These are phyloP conservation scores for Pleurotus sapidus DNA, from an alignment of 768 basidiomycete genomes.

Conservation along the genomic window DNA sequence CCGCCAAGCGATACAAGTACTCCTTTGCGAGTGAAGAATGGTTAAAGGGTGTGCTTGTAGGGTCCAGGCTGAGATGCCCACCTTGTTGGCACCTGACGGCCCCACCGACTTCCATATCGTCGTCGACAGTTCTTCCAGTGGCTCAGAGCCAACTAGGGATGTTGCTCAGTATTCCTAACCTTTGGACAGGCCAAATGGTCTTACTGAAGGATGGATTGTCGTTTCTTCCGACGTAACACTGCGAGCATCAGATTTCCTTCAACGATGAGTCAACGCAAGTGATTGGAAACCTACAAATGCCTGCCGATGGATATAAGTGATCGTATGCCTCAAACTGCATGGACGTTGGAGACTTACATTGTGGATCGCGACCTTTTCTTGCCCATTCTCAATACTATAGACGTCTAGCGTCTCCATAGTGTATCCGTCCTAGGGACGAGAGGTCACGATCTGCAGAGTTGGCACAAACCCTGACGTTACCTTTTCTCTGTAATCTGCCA, in stretches of 20 bases:
- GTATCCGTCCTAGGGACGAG: slow-evolving; percentile 73
- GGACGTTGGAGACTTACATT: slow-evolving; percentile 34
- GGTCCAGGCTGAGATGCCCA: slow-evolving; percentile 19
- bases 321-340: neutral
- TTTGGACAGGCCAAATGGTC: slow-evolving; percentile 14
- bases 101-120: slow-evolving; percentile 75
- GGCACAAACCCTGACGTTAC: slow-evolving; percentile 25
- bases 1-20: slow-evolving; percentile 78
- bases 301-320: too few relatives aligned
- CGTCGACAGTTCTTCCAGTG: slow-evolving; percentile 62
- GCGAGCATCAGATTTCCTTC: neutral
- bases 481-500: slow-evolving; percentile 81
- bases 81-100: slow-evolving; percentile 91
- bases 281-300: too few relatives aligned
- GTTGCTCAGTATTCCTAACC: neutral
- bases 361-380: slow-evolving; percentile 53
- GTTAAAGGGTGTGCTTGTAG: neutral
- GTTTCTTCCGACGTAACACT: slow-evolving; percentile 86
- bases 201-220: slow-evolving; percentile 89
- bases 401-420: slow-evolving; percentile 78
- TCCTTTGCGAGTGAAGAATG: slow-evolving; percentile 46
- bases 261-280: too few relatives aligned
- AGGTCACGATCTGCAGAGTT: neutral
- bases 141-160: slow-evolving; percentile 74
- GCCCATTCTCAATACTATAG: slow-evolving; percentile 51